These are phyloP conservation scores for Amanita phalloides DNA, from an alignment of 768 basidiomycete genomes.

Conservation along the genomic window DNA sequence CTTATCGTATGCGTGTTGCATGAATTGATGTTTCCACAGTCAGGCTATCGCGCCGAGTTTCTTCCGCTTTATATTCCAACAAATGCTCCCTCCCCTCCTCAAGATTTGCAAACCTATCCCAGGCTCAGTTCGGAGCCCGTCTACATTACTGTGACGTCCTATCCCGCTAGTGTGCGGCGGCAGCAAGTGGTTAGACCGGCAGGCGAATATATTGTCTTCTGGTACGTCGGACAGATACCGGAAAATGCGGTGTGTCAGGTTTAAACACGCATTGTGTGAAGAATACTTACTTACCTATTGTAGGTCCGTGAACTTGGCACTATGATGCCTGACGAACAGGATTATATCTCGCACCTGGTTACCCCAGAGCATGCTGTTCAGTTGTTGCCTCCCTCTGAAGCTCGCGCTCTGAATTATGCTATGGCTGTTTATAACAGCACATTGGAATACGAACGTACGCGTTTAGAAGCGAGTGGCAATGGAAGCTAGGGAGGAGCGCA, in stretches of 20 bases:
- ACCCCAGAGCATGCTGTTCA: slow-evolving; percentile 31
- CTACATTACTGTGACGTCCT: slow-evolving; percentile 24
- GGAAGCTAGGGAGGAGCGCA: not conserved
- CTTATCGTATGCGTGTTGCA: not conserved
- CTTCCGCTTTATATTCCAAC: slow-evolving; percentile 32
- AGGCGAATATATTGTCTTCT: slow-evolving; percentile 44
- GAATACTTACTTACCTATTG: not conserved
- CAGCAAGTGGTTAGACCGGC: slow-evolving; percentile 12
- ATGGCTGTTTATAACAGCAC: slow-evolving; percentile 24
- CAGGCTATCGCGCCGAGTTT: slow-evolving; percentile 36
- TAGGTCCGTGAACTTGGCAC: slow-evolving; percentile 39
- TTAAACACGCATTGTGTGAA: not conserved
- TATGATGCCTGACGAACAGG: slow-evolving; percentile 46
- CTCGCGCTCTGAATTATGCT: slow-evolving; percentile 25
- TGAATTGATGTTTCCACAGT: slow-evolving; percentile 19
- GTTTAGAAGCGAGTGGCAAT: not conserved
- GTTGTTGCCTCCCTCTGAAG: slow-evolving; percentile 20
- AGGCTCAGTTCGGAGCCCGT: slow-evolving; percentile 31
- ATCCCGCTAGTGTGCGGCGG: slow-evolving; percentile 10
- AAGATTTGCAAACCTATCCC: slow-evolving; percentile 4
- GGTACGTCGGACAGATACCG: slow-evolving; percentile 44
- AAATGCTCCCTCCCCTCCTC: slow-evolving; percentile 29
- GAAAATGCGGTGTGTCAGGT: slow-evolving; percentile 36
- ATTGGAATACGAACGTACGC: slow-evolving; percentile 3
- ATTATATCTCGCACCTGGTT: slow-evolving; percentile 33